A percentile compares a stretch with the other conserved stretches of the same genome.
Conservation (phyloP, 495 filamentous ascomycete species). For the Penicillium odoratum region DNA sequence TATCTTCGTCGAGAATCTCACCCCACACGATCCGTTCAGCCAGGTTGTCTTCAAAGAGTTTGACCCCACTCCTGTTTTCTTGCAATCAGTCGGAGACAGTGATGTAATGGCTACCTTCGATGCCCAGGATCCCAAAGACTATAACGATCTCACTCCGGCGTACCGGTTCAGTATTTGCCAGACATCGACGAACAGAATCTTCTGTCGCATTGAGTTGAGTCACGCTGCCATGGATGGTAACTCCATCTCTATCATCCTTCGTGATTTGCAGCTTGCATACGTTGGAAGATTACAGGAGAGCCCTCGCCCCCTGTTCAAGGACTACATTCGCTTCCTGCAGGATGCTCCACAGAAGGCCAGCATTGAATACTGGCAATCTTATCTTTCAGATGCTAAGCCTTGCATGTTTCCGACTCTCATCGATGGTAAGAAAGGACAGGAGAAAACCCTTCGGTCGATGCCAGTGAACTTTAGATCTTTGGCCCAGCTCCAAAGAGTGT, state of each 20-base stretch:
- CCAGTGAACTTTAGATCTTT: constrained; percentile 34
- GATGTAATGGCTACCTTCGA: constrained; percentile 36
- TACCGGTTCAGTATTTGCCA: constrained; percentile 53
- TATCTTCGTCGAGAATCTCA: constrained; percentile 50
- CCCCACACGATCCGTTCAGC: constrained; percentile 43
- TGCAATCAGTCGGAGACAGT: constrained; percentile 36
- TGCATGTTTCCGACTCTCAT: constrained; percentile 52
- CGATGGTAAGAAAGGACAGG: constrained; percentile 25
- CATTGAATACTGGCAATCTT: constrained; percentile 54
- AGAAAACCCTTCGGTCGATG: constrained; percentile 34
- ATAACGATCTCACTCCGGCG: constrained; percentile 37
- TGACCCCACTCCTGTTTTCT: constrained; percentile 27
- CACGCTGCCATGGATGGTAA: constrained; percentile 54
- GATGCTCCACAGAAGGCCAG: constrained; percentile 37
- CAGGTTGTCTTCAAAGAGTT: constrained; percentile 53
- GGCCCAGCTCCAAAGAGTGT: constrained; percentile 38
- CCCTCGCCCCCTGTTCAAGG: constrained; percentile 51
- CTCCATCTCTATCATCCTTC: constrained; percentile 49
- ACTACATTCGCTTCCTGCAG: constrained; percentile 52
- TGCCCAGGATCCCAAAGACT: constrained; percentile 32
- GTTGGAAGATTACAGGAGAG: constrained; percentile 32
- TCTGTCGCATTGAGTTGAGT: constrained; percentile 57
- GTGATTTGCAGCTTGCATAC: constrained; percentile 51
- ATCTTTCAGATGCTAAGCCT: constrained; percentile 49
- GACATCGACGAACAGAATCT: constrained; percentile 39